phyloP scores from a whole-genome alignment of 129 eudicot species.

The Dittrichia graveolens region DNA sequence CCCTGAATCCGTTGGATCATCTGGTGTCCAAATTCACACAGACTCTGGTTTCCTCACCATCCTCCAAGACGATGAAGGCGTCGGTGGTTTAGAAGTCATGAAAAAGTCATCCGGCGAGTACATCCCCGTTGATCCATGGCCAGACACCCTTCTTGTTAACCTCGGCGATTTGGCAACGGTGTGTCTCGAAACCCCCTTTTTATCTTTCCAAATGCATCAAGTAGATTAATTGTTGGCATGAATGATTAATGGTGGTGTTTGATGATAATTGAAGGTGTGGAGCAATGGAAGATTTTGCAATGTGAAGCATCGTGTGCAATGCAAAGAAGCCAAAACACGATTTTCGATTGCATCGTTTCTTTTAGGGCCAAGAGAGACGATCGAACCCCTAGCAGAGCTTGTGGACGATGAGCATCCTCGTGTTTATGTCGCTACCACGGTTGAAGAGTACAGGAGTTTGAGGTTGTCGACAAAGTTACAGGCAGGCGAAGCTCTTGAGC shows the following conservation, averaged over 20 bases:
- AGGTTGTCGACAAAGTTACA: slow-evolving; percentile 45
- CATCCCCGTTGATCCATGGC: slow-evolving; percentile 66
- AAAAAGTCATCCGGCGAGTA: slow-evolving; percentile 43
- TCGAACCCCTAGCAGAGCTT: slow-evolving; percentile 59
- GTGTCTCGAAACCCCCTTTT: slow-evolving; percentile 20
- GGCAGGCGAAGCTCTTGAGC: slow-evolving; percentile 70
- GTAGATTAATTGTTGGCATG: no score
- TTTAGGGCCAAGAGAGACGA: slow-evolving; percentile 54
- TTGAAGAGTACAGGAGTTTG: slow-evolving; percentile 52
- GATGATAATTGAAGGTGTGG: slow-evolving; percentile 52
- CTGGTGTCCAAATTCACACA: slow-evolving; percentile 74
- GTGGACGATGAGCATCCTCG: slow-evolving; percentile 64
- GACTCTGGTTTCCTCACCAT: slow-evolving; percentile 81
- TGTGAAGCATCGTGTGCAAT: slow-evolving; percentile 74
- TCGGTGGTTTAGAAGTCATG: slow-evolving; percentile 89
- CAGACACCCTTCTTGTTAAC: slow-evolving; percentile 67
- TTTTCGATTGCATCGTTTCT: slow-evolving; percentile 79
- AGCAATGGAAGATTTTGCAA: slow-evolving; percentile 72
- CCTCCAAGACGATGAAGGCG: slow-evolving; percentile 79
- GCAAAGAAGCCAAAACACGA: slow-evolving; percentile 61
- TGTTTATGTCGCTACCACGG: slow-evolving; percentile 52
- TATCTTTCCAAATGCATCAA: no score
- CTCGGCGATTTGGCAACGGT: slow-evolving; percentile 79
- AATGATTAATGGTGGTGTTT: neutral
- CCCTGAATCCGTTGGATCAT: slow-evolving; percentile 52